Evolutionary conservation across 2,329 filamentous ascomycete species (phyloP).

Genomic region (Cucurbitaria berberidis): DNA sequence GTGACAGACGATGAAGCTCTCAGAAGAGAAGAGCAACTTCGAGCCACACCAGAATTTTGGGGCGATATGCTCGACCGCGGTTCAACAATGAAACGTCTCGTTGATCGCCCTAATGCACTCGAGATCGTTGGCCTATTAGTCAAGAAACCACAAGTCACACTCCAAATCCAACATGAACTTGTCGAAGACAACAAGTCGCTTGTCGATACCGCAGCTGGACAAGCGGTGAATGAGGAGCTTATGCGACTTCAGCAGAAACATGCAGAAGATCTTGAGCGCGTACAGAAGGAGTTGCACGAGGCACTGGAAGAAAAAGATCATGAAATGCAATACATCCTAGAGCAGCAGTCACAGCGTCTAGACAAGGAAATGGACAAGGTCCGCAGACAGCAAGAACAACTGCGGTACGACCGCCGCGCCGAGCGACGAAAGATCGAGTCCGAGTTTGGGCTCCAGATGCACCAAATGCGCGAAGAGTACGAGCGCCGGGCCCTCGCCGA

Average conservation of each 20-base stretch:
- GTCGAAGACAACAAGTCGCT: slow-evolving; percentile 26
- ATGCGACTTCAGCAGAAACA: not conserved
- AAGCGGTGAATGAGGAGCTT: slow-evolving; percentile 19
- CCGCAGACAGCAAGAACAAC: not conserved
- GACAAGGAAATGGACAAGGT: not conserved
- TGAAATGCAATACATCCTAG: not conserved
- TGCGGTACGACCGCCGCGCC: not conserved
- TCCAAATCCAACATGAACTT: slow-evolving; percentile 27
- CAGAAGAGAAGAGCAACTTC: slow-evolving; percentile 25
- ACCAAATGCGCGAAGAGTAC: not conserved
- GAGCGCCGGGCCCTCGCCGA: not conserved
- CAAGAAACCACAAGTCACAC: slow-evolving; percentile 8
- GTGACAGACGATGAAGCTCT: slow-evolving; percentile 8
- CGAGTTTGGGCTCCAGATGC: not conserved
- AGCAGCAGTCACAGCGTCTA: not conserved
- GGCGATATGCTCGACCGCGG: slow-evolving; percentile 22
- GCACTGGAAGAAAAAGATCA: not conserved
- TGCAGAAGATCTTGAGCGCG: not conserved
- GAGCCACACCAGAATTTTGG: slow-evolving; percentile 21
- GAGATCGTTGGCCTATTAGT: slow-evolving; percentile 16
- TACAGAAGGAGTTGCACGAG: not conserved
- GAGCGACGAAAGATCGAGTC: slow-evolving; percentile 1
- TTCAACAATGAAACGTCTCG: slow-evolving; percentile 12
- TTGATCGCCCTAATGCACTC: slow-evolving; percentile 19
- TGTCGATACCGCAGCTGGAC: slow-evolving; percentile 21